phyloP scores from a whole-genome alignment of 331 rosid genomes.

The Dryas integrifolia region DNA sequence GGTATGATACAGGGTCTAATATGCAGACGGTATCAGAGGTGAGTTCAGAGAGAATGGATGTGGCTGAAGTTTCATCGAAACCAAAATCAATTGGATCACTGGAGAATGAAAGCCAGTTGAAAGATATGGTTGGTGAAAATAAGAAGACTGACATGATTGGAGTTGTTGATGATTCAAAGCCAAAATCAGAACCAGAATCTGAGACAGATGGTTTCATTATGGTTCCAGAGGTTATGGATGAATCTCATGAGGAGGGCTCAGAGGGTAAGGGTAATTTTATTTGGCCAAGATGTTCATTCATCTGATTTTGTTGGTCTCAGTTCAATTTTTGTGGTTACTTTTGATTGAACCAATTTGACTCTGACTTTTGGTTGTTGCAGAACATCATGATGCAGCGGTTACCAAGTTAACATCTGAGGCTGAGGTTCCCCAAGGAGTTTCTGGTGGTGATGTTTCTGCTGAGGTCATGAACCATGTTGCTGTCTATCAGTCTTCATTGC shows the following conservation, averaged over 20 bases:
- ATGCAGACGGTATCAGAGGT: constrained; percentile 20
- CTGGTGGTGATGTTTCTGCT: constrained; percentile 7
- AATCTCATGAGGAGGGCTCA: constrained; percentile 8
- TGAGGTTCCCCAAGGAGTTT: not conserved
- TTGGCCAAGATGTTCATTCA: not conserved
- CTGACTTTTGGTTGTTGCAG: constrained; percentile 31
- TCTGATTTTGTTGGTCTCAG: not conserved
- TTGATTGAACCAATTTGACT: not conserved
- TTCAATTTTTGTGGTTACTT: not conserved
- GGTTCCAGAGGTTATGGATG: constrained; percentile 4
- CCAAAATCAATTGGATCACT: constrained; percentile 16
- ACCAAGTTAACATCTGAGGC: too few species aligned
- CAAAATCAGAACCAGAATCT: constrained; percentile 8
- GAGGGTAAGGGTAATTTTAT: constrained; percentile 11
- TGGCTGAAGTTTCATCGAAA: constrained; percentile 25
- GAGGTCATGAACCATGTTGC: constrained; percentile 2
- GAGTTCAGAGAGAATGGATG: constrained; percentile 26
- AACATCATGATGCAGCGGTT: constrained; percentile 10
- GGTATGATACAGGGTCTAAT: constrained; percentile 32
- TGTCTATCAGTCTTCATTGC: constrained; percentile 7
- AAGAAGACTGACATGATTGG: not conserved
- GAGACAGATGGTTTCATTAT: not conserved
- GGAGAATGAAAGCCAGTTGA: constrained; percentile 10
- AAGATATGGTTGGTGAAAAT: constrained; percentile 6
- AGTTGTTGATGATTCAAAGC: constrained; percentile 9